Conservation (phyloP, 2,329 filamentous ascomycete species). For the Waltergamsia citrina region DNA sequence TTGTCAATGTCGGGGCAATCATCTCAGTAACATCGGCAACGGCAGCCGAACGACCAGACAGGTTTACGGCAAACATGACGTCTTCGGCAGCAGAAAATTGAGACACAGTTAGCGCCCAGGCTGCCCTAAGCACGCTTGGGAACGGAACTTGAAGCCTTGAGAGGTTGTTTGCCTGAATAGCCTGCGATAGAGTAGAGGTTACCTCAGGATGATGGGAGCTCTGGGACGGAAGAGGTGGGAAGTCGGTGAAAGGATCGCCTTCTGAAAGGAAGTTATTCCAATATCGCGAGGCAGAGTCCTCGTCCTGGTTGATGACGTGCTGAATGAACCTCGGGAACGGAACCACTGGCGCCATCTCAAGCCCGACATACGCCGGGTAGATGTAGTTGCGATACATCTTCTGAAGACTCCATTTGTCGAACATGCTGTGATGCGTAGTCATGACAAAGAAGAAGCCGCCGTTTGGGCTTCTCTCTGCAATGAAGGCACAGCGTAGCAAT, state of each 20-base stretch:
- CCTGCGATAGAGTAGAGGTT: conserved; percentile 1
- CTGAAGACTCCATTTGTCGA: conserved; percentile 11
- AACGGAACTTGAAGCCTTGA: conserved; percentile 1
- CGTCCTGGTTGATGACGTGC: conserved; percentile 3
- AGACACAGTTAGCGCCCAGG: conserved; percentile 15
- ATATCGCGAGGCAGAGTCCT: conserved; percentile 2
- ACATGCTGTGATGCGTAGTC: conserved; percentile 12
- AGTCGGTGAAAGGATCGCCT: neutral
- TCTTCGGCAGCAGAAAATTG: conserved; percentile 9
- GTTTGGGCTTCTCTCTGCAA: conserved; percentile 1
- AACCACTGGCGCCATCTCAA: neutral
- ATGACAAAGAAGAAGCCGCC: conserved; percentile 8
- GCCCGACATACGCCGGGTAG: conserved; percentile 2
- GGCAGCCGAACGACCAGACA: conserved; percentile 12
- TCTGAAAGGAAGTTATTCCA: conserved; percentile 6
- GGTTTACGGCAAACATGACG: conserved; percentile 12
- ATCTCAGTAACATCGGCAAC: conserved; percentile 4
- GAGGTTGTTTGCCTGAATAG: neutral
- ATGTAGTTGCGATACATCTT: conserved; percentile 3
- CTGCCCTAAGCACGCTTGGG: conserved; percentile 12
- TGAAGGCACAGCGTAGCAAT: conserved; percentile 3
- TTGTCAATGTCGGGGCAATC: conserved; percentile 8
- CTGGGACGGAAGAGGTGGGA: conserved; percentile 2
- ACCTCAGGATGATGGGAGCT: neutral
- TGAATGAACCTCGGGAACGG: conserved; percentile 6